A percentile compares a stretch with the other conserved stretches of the same genome.
Evolutionary conservation across 2,329 filamentous ascomycete species (phyloP).

Genomic region (Epichloe sp.): DNA sequence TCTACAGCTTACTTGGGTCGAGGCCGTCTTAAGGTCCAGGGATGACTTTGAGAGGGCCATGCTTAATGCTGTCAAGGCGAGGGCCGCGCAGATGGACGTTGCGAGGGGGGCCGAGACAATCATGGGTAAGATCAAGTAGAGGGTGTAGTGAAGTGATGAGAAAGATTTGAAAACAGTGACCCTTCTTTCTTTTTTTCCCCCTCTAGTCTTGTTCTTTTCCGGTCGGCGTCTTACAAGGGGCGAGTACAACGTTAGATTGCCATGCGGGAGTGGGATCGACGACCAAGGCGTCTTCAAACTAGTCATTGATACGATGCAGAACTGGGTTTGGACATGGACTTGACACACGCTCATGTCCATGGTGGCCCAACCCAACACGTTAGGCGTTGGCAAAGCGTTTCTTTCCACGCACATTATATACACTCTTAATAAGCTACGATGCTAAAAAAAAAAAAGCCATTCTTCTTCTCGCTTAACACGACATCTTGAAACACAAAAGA

Average conservation of each 20-base stretch:
- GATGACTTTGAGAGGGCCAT: conserved; percentile 92
- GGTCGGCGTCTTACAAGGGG: no score
- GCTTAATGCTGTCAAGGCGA: conserved; percentile 76
- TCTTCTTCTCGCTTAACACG: background rate
- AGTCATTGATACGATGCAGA: no score
- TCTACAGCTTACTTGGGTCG: conserved; percentile 88
- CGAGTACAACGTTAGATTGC: no score
- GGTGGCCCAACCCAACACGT: no score
- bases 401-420: no score
- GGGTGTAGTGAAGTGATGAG: background rate
- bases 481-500: background rate
- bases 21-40: conserved; percentile 70
- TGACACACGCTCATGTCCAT: no score
- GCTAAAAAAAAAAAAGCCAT: no score
- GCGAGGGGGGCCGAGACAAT: conserved; percentile 84
- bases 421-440: no score
- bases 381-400: no score
- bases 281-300: no score
- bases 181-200: background rate
- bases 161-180: background rate
- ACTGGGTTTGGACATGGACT: no score
- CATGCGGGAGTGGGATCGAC: no score
- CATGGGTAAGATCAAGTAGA: conserved; percentile 84
- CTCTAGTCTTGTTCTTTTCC: background rate
- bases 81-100: conserved; percentile 74